Evolutionary conservation across 1,284 basidiomycete species (phyloP).

Genomic region (Apiotrichum akiyoshidainum): DNA sequence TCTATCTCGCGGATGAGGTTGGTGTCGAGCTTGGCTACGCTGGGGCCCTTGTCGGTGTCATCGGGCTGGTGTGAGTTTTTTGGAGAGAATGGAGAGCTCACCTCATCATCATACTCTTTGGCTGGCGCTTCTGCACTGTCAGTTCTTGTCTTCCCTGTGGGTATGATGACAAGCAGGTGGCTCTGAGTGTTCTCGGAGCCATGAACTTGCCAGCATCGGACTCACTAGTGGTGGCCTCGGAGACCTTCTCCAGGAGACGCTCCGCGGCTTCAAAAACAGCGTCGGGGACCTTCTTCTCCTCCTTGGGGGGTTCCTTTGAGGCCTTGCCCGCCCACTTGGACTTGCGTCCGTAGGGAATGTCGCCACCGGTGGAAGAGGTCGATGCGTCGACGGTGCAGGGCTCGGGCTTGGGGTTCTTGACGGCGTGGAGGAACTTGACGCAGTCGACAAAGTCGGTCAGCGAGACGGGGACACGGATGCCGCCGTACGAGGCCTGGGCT

Average conservation of each 20-base stretch:
- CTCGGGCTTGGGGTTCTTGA: background rate
- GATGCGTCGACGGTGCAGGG: background rate
- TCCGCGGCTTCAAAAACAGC: background rate
- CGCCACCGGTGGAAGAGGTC: background rate
- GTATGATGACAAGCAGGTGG: too few relatives aligned
- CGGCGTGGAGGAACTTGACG: background rate
- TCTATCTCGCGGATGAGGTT: background rate
- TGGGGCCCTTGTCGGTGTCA: background rate
- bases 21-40: background rate
- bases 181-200: too few relatives aligned
- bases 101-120: background rate
- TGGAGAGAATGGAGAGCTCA: background rate
- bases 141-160: background rate
- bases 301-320: background rate
- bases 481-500: background rate
- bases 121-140: background rate
- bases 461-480: background rate
- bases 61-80: background rate
- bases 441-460: background rate
- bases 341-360: background rate
- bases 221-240: background rate
- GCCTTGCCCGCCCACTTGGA: background rate
- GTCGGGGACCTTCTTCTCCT: background rate
- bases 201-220: background rate
- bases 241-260: background rate